Evolutionary conservation across 1,284 basidiomycete species (phyloP), one percentile per base, ranked within the genome.

Genomic region (Papiliotrema fonsecae): DNA sequence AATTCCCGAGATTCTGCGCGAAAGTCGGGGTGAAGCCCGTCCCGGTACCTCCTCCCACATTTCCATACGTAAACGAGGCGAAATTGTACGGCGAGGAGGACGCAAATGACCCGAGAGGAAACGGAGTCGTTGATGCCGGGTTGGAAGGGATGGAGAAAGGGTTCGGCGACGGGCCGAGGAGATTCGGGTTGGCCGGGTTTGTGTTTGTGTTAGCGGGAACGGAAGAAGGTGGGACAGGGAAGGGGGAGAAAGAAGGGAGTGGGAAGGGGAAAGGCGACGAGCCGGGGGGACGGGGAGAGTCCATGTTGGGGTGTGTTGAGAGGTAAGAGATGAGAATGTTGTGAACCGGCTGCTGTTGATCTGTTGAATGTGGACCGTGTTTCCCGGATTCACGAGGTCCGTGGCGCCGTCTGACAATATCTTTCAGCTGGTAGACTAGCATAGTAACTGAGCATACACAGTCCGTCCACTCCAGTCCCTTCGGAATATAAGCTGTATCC

Each of bases 231-330:
- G 28, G 24, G 42, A 21, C 13, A 3, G 45, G 45, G 36, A 47
- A 47, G 26, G 45, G 45, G 9, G 45, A 47, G 36, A 41, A 18
- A 21, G 38, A 28, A 3, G 37, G 30, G 43, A 43, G 16, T 6
- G 43, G 45, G 30, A 47, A 41, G 24, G 45, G 45, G 37, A 39
- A 47, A 18, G 45, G 45, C 25, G 45, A 47, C 18, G 38, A 40
- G 13, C 16, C 22, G 25, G 38, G 21, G 13, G 38, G 38, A 22
- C 18, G 16, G 6, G 38, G 38, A 14, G 38, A 47, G 45, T 7
- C 26, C 18, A 37, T 30, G 4, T 37, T 14, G 25, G 30, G 19
- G 14, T n/a, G 30, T 13, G 10, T 11, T 10, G 36, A 21, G 13
- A 14, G 13, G 19, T 21, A 19, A 16, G 36, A n/a, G 36, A 38